Conservation (phyloP, 106 monocot genomes). For the Iris macrosiphon region DNA sequence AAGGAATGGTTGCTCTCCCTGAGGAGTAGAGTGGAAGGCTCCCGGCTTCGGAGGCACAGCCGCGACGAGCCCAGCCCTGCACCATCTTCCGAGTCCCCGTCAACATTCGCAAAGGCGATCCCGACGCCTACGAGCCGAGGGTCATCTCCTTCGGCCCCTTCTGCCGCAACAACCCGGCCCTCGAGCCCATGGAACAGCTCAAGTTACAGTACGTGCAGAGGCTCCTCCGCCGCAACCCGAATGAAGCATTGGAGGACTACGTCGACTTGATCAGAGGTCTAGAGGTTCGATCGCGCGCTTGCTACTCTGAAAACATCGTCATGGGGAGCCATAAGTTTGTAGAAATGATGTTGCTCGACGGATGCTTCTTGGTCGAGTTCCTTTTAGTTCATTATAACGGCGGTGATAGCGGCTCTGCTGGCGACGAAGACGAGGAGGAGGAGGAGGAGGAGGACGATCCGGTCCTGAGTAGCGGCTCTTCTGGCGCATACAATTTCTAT, state of each 20-base stretch:
- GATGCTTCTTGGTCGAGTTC: background rate
- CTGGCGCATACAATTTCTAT: no score
- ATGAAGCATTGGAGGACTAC: background rate
- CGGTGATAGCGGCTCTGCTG: no score
- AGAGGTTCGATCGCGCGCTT: no score
- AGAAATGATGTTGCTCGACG: conserved; percentile 8
- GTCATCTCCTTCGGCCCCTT: conserved; percentile 21
- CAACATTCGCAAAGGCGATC: conserved; percentile 1
- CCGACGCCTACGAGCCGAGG: conserved; percentile 15
- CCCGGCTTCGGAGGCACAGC: no score
- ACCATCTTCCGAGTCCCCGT: conserved; percentile 12
- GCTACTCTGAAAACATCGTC: background rate
- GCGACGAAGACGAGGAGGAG: no score
- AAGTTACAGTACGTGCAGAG: background rate
- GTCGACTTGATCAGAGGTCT: background rate
- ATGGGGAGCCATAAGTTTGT: background rate
- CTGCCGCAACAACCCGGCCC: background rate
- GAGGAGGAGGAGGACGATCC: no score
- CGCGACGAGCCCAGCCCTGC: background rate
- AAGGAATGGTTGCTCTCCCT: no score
- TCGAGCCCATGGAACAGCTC: background rate
- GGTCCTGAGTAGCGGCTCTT: no score
- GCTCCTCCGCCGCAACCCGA: background rate
- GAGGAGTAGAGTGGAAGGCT: no score
- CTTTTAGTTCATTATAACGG: no score